Evolutionary conservation across 176 grass and related monocot species (phyloP), one percentile per base, ranked within the genome.

Genomic region (Lolium rigidum): DNA sequence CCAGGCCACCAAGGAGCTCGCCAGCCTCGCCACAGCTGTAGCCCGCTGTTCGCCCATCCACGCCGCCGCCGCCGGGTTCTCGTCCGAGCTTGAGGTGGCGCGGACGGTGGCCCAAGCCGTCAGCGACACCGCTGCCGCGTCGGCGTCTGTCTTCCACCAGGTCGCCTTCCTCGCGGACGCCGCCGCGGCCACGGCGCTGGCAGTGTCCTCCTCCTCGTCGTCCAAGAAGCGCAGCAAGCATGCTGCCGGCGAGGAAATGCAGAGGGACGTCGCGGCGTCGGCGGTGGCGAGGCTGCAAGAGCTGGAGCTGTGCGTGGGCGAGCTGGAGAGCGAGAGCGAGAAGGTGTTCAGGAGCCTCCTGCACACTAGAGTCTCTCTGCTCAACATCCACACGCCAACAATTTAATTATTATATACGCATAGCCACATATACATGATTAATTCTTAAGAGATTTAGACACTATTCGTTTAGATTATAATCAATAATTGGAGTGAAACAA

Each of bases 371-470:
- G 95, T 97, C 1, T 84, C 90, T 1, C 60, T 97, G 44, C 91
- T 97, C 77, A 97, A 97, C 83, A 87, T 95, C 38, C 90, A 91
- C 86, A 92, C 95, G 1, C 86, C 84, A 44, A 25, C 35, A 20
- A 83, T 87, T 57, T 90, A 79, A 3, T 12, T 37, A 24, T 8
- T 43, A 2, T 35, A 35, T 35, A 43, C 41, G 7, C 41, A 6
- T 43, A 43, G 41, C 41, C 1, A 16, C 16, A 77, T 24, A 17
- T n/a, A 77, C 14, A 31, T 39, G 9, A 43, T 70, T 6, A 28
- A 58, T 39, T 8, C 7, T 43, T 43, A 6, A 43, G 9, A 54
- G 14, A 43, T 6, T 61, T 21, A 62, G 43, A 69, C 43, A 74
- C 50, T 50, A 74, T 74, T 74, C 71, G 8, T 83, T 60, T 61